Conservation (phyloP, 1,139 yeast genomes). For the Scheffersomyces titani region DNA sequence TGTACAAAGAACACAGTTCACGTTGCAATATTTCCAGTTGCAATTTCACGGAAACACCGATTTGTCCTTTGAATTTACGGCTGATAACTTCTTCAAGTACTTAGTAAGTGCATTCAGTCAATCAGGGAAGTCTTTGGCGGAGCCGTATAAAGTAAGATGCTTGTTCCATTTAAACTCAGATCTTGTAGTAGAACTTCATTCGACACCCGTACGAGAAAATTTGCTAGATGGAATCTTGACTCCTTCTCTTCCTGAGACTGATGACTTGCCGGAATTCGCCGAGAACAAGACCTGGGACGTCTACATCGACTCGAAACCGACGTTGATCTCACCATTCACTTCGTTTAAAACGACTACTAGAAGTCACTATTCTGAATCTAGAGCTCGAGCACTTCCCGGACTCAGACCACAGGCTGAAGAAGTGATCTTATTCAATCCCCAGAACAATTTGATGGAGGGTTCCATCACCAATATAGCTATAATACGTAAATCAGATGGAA, state of each 20-base stretch:
- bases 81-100: slow-evolving; percentile 42
- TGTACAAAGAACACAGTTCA: slow-evolving; percentile 54
- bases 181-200: slow-evolving; percentile 52
- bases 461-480: slow-evolving; percentile 83
- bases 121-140: slow-evolving; percentile 24
- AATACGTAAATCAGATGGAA: slow-evolving; percentile 37
- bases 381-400: slow-evolving; percentile 50
- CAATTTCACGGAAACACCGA: slow-evolving; percentile 11
- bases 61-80: slow-evolving; percentile 37
- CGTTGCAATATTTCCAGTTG: slow-evolving; percentile 54
- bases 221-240: slow-evolving; percentile 47
- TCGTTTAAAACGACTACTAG: slow-evolving; percentile 87
- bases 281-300: slow-evolving; percentile 48
- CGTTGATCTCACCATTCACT: slow-evolving; percentile 71
- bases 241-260: slow-evolving; percentile 13
- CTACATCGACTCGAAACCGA: slow-evolving; percentile 56
- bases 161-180: slow-evolving; percentile 50
- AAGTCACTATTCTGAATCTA: slow-evolving; percentile 60
- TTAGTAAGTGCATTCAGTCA: slow-evolving; percentile 43
- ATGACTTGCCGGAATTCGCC: not conserved
- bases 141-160: slow-evolving; percentile 62
- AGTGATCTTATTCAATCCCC: slow-evolving; percentile 66
- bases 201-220: slow-evolving; percentile 34
- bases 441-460: slow-evolving; percentile 74
- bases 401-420: slow-evolving; percentile 51